These are phyloP conservation scores for Acrasis kona DNA, from an alignment of 78 protist species.

Conservation along the genomic window DNA sequence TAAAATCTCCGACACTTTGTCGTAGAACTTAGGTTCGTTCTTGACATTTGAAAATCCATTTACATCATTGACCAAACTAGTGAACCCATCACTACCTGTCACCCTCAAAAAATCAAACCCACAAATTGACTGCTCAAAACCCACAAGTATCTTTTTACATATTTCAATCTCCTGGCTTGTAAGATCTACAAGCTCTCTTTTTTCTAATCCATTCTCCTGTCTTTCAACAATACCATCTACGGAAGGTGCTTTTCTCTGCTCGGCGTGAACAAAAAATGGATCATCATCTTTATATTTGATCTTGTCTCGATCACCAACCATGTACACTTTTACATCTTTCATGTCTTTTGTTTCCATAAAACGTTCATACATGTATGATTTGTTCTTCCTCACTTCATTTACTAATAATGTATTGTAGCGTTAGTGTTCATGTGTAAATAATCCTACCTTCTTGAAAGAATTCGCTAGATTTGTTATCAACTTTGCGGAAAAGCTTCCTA, in stretches of 20 bases:
- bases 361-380: slow-evolving; percentile 79
- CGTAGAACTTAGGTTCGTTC: slow-evolving; percentile 19
- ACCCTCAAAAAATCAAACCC: slow-evolving; percentile 87
- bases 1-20: not conserved
- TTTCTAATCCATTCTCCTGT: slow-evolving; percentile 67
- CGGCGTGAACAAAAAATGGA: slow-evolving; percentile 76
- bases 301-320: slow-evolving; percentile 37
- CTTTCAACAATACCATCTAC: slow-evolving; percentile 90
- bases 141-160: slow-evolving; percentile 27
- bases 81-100: slow-evolving; percentile 24
- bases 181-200: slow-evolving; percentile 46
- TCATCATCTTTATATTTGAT: slow-evolving; percentile 67
- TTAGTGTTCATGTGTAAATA: not conserved
- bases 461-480: slow-evolving; percentile 48
- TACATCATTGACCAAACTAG: slow-evolving; percentile 88
- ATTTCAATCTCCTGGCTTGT: slow-evolving; percentile 22
- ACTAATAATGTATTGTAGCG: not conserved
- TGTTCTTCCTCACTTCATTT: slow-evolving; percentile 42
- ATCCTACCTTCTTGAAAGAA: slow-evolving; percentile 29
- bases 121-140: slow-evolving; percentile 56
- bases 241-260: slow-evolving; percentile 86
- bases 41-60: slow-evolving; percentile 93
- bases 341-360: slow-evolving; percentile 60
- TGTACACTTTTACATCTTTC: slow-evolving; percentile 55
- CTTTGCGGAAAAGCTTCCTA: slow-evolving; percentile 81